Percentiles rank a stretch among this genome's conserved stretches.
These are phyloP conservation scores for Lentinus brumalis DNA, from an alignment of 768 basidiomycete genomes.

Conservation along the genomic window DNA sequence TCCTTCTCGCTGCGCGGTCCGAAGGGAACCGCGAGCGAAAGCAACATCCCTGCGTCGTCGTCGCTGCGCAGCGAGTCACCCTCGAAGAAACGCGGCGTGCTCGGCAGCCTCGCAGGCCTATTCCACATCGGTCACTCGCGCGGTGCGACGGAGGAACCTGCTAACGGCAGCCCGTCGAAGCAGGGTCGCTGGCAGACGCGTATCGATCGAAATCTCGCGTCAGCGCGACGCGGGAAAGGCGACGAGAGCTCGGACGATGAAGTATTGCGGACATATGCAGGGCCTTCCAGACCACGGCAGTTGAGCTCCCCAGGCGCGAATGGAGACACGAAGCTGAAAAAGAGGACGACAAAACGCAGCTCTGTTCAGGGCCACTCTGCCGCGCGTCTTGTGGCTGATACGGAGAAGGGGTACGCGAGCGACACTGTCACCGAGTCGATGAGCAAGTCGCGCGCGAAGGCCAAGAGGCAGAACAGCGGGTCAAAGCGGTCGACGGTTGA, in stretches of 20 bases:
- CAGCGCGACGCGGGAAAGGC: constrained; percentile 23
- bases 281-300: background rate
- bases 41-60: background rate
- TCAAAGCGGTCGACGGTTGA: constrained; percentile 6
- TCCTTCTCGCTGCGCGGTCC: constrained; percentile 20
- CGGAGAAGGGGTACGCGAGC: constrained; percentile 30
- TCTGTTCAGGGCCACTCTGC: constrained; percentile 15
- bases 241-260: constrained; percentile 34
- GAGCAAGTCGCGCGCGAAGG: constrained; percentile 19
- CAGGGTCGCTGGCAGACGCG: constrained; percentile 38
- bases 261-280: constrained; percentile 4
- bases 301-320: background rate
- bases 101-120: constrained; percentile 47
- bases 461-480: constrained; percentile 1
- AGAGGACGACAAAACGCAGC: constrained; percentile 21
- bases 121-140: constrained; percentile 34
- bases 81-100: constrained; percentile 29
- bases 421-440: constrained; percentile 23
- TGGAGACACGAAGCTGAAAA: constrained; percentile 22
- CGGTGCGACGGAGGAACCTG: background rate
- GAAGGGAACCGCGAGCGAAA: constrained; percentile 4
- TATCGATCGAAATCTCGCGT: constrained; percentile 37
- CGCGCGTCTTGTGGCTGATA: background rate
- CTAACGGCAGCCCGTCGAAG: constrained; percentile 9
- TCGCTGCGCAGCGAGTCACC: constrained; percentile 14